Evolutionary conservation across 2,329 filamentous ascomycete species (phyloP), one percentile per base, ranked within the genome.

Genomic region (Talaromyces sp.): DNA sequence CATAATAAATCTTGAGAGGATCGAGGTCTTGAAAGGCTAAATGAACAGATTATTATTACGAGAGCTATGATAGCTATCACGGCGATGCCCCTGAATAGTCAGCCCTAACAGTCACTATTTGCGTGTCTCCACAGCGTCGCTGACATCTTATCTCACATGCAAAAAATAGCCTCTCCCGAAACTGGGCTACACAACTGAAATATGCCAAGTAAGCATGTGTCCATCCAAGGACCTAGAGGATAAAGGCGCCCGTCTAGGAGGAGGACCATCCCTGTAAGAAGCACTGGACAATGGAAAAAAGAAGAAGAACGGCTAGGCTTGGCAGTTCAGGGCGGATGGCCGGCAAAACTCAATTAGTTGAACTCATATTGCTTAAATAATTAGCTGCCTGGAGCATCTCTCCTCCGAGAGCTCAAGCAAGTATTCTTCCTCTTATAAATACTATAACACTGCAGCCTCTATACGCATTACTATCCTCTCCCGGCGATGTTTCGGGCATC

Each of bases 1-100:
- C 46, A 39, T 62, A 58, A 62, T 62, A 40, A 16, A 31, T 54
- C 23, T 35, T 54, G 33, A 61, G 42, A 61, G 39, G 48, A 54
- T 50, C 12, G 58, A n/a, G 52, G 58, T 42, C 48, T 61, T 40
- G 58, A 37, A 3, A 21, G 48, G 48, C 48, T n/a, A 35, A 54
- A 54, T 54, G 50, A 54, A 54, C 50, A 23, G 50, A 54, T 21
- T 54, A 35, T 35, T 54, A 14, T 37, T 5, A 14, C 28, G 31
- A 35, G n/a, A n/a, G n/a, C n/a, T n/a, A n/a, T n/a, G n/a, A n/a
- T n/a, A n/a, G 50, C 9, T 35, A 9, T 50, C 44, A 39, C 16
- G 1, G 7, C 7, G 16, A 31, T 18, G 25, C 16, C 25, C 25
- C 25, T 31, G 23, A 28, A 50, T n/a, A 21, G 48, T 33, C 11